Percentiles rank a stretch among this genome's conserved stretches.
These are phyloP conservation scores for Fraxinus paxiana DNA, from an alignment of 305 asterid species.

Conservation along the genomic window DNA sequence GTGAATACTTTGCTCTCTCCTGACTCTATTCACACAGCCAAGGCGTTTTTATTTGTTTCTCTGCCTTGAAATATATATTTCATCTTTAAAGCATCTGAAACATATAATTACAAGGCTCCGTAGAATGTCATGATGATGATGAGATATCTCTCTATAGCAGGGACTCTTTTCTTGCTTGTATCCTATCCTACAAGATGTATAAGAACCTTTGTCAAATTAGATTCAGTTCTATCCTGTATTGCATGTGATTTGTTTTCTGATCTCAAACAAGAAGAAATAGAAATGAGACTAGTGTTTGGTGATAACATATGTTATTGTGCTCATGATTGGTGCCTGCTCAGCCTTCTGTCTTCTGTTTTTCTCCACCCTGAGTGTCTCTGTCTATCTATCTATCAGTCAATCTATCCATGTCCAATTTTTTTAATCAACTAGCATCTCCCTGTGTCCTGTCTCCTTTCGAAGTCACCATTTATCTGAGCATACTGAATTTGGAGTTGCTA, in stretches of 20 bases:
- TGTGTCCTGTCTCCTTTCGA: neutral
- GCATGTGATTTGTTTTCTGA: neutral
- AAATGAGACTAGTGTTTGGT: neutral
- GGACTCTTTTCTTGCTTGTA: neutral
- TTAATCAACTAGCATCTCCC: neutral
- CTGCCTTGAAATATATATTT: neutral
- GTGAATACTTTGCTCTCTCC: neutral
- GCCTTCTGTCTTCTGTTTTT: neutral
- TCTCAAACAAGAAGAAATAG: conserved; percentile 4
- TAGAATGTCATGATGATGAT: neutral
- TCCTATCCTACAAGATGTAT: neutral
- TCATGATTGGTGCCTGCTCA: neutral
- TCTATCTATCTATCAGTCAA: neutral
- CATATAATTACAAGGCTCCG: neutral
- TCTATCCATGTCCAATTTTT: neutral
- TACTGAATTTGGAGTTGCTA: neutral
- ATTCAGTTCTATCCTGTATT: neutral
- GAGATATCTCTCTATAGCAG: neutral
- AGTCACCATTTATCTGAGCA: neutral
- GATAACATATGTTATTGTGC: neutral
- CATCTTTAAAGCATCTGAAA: conserved; percentile 3
- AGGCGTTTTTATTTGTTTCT: neutral
- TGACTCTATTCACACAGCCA: neutral
- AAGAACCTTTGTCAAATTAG: neutral
- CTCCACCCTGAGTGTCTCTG: neutral